Percentiles rank a stretch among this genome's conserved stretches.
Evolutionary conservation across 257 asterid species (phyloP).

Genomic region (Ehretia macrophylla): DNA sequence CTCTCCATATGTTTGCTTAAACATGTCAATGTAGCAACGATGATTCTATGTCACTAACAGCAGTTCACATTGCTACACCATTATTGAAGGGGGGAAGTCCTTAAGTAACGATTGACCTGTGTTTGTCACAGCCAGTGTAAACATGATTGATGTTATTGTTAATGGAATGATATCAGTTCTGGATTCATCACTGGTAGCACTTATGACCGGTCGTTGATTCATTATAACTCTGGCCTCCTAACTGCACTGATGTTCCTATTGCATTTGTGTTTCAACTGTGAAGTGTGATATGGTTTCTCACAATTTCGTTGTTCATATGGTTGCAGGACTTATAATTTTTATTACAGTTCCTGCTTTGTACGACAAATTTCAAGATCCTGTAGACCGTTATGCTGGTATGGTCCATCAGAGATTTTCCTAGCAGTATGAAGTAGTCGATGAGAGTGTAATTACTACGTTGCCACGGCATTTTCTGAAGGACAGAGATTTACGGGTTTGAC

Average conservation of each 20-base stretch:
- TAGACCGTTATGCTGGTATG: slow-evolving; percentile 57
- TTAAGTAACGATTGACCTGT: no score
- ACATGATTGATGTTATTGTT: no score
- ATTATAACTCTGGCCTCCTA: no score
- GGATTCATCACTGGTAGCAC: no score
- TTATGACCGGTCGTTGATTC: no score
- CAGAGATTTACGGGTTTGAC: slow-evolving; percentile 32
- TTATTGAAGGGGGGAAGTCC: no score
- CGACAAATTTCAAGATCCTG: slow-evolving; percentile 51
- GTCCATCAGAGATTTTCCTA: slow-evolving; percentile 58
- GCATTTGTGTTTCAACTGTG: neutral
- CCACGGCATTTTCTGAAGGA: slow-evolving; percentile 48
- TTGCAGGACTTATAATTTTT: slow-evolving; percentile 60
- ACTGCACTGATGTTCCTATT: neutral
- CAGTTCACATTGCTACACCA: no score
- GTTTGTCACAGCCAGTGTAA: no score
- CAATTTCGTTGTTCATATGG: slow-evolving; percentile 1
- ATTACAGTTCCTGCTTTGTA: slow-evolving; percentile 69
- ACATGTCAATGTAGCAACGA: no score
- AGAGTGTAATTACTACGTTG: slow-evolving; percentile 57
- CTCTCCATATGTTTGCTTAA: no score
- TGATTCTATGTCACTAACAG: no score
- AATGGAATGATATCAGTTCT: no score
- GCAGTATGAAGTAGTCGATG: slow-evolving; percentile 73
- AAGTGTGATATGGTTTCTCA: neutral